Base-by-base conservation (phyloP, 2,329 filamentous ascomycete genomes). In the Colletotrichum kahawae region DNA sequence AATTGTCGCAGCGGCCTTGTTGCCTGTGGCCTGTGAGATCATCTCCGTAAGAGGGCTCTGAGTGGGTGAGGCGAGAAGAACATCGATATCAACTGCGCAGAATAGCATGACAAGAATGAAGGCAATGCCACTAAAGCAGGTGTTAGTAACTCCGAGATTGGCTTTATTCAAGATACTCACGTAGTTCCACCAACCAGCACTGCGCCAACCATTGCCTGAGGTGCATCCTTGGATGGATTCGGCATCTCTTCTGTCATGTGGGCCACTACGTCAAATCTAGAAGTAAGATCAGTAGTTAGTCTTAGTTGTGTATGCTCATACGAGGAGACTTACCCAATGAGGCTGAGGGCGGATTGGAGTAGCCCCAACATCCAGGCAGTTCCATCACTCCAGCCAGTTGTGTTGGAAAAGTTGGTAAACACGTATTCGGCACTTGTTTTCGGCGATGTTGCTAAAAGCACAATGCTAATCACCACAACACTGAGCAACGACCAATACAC, bases 291-390 rank as follows among this genome's bases (percentile, higher is more conserved):
- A 65, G 62, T 31, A 10, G 8, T 27, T 33, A 9, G 7, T 60
- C 16, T 33, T 24, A 1, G 7, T 48, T 12, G 10, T 21, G 12
- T 7, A 5, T 8, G 65, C 2, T 75, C 88, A 86, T 8, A 84
- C 81, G 88, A 83, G 24, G 27, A 24, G 65, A 88, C 87, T 71
- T 87, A 89, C 16, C 85, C 86, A 12, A 82, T 83, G 5, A 84
- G 79, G 18, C 80, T 82, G 0, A 84, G 70, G 0, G 82, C 81
- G 0, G 80, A 84, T 78, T 86, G 87, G 2, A 89, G 79, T 4
- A 89, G 80, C 0, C 87, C 87, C 2, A 89, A 78, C 16, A 88
- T 83, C 87, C 87, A 89, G 0, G 87, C 82, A 18, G 88, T 80
- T 1, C 87, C 87, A 64, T 87, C 84, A 2, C 83, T 80, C 87